Base-by-base conservation (phyloP, 1,284 basidiomycete species). In the Ceratobasidium sp. region DNA sequence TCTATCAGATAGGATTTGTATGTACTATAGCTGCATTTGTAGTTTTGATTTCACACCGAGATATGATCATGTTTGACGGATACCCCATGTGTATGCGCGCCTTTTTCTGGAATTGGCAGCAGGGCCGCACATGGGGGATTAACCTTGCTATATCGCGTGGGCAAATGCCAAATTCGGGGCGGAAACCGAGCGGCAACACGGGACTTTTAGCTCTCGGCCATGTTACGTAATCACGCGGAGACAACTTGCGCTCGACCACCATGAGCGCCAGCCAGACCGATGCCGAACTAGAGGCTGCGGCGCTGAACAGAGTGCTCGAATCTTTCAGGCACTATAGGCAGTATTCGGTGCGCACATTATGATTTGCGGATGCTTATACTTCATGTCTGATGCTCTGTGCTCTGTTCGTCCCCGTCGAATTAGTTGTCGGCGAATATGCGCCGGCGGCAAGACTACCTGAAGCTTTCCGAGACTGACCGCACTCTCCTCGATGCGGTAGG, bases 361-460 rank as follows among this genome's bases (percentile, higher is more conserved):
- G 11, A 37, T 31, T 9, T 71, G 37, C 37, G 7, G 39, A 6
- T 11, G 19, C 24, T 39, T 39, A 4, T 46, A 43, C n/a, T 43
- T 8, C 29, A 27, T 24, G 6, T 22, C 39, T 46, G 19, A 46
- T 46, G 22, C n/a, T 48, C 19, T 24, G 22, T 24, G 9, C 34
- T 27, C n/a, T 39, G 7, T 16, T 22, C 9, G 22, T 31, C 46
- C 39, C 19, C 43, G 43, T 16, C 43, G 43, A 46, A 11, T 19
- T 46, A 93, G 91, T 82, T 92, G n/a, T 85, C 89, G 43, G 89
- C 89, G 3, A 93, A 93, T 78, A 90, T 92, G 79, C 86, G 91
- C 41, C 87, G 92, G 27, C 82, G 92, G 77, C 92, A 92, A 77
- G 92, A 93, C 76, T 82, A 92, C 0, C 89, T 87, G 78, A 86